phyloP scores from a whole-genome alignment of 2,329 filamentous ascomycete species.

The Aspergillus texensis region DNA sequence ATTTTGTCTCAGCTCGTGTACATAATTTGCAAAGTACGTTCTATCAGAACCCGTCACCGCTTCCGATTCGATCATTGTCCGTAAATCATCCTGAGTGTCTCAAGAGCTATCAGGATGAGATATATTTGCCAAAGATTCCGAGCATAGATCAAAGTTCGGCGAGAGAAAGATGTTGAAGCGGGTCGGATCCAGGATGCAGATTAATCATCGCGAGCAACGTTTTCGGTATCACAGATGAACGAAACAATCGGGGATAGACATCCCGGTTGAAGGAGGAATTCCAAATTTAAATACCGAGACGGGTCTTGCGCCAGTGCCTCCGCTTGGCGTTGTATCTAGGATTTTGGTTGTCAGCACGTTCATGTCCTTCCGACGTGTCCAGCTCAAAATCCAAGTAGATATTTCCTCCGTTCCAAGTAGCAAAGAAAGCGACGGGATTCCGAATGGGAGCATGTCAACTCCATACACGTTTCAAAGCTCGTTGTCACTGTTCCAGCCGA shows the following conservation, averaged over 20 bases:
- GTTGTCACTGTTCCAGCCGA: not conserved
- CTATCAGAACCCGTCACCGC: constrained; percentile 18
- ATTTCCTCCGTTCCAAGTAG: not conserved
- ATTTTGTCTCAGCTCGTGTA: constrained; percentile 27
- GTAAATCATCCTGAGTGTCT: constrained; percentile 5
- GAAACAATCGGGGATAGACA: constrained; percentile 30
- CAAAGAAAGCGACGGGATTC: not conserved
- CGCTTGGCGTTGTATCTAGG: constrained; percentile 99
- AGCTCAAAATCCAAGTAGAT: not conserved
- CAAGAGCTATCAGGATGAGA: constrained; percentile 8
- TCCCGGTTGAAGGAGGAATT: constrained; percentile 43
- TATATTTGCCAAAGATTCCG: constrained; percentile 6
- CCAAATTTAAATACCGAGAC: constrained; percentile 87
- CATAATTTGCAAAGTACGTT: constrained; percentile 20
- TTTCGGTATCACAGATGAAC: constrained; percentile 33
- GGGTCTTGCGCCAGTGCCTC: constrained; percentile 99
- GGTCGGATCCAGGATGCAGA: constrained; percentile 21
- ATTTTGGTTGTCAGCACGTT: constrained; percentile 17
- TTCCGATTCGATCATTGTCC: constrained; percentile 10
- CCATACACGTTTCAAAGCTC: not conserved
- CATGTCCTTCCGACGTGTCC: not conserved
- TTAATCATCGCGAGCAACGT: constrained; percentile 22
- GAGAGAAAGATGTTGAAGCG: constrained; percentile 15
- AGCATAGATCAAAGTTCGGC: constrained; percentile 8
- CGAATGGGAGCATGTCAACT: not conserved